phyloP scores from a whole-genome alignment of 2,329 filamentous ascomycete species.

The Fusarium sp. region DNA sequence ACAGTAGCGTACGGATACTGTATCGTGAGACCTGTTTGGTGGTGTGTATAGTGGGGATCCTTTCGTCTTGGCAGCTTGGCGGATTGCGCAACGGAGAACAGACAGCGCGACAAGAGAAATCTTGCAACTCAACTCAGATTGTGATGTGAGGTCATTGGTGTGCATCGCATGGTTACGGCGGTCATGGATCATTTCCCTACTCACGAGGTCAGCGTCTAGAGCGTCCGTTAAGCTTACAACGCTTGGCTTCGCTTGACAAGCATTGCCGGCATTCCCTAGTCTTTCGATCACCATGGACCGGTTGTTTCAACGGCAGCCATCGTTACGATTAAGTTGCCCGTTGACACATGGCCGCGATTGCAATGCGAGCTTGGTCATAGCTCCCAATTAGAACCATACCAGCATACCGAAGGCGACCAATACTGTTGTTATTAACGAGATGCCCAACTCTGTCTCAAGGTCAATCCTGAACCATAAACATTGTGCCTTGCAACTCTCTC shows the following conservation, averaged over 20 bases:
- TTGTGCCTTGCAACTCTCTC: background rate
- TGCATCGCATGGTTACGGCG: conserved; percentile 28
- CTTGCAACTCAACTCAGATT: conserved; percentile 15
- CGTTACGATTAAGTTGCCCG: background rate
- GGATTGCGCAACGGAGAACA: conserved; percentile 6
- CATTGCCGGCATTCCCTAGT: conserved; percentile 18
- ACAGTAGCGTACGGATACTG: background rate
- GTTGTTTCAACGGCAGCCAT: conserved; percentile 25
- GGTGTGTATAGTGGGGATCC: conserved; percentile 40
- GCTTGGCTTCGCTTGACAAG: background rate
- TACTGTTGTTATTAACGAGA: background rate
- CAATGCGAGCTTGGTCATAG: background rate
- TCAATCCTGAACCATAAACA: background rate
- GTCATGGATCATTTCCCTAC: conserved; percentile 3
- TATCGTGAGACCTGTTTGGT: conserved; percentile 31
- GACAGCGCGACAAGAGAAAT: conserved; percentile 19
- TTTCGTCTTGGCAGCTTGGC: conserved; percentile 40
- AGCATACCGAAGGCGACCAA: conserved; percentile 1
- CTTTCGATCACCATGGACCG: conserved; percentile 17
- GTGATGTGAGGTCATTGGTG: conserved; percentile 44
- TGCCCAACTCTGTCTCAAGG: conserved; percentile 3
- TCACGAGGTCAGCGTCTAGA: conserved; percentile 10
- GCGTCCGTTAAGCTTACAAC: conserved; percentile 8
- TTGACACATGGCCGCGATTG: conserved; percentile 17
- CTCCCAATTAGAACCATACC: background rate